A percentile compares a stretch with the other conserved stretches of the same genome.
Evolutionary conservation across 371 early-diverging fungal species (phyloP).

Genomic region (Syncephalastrum monosporum): DNA sequence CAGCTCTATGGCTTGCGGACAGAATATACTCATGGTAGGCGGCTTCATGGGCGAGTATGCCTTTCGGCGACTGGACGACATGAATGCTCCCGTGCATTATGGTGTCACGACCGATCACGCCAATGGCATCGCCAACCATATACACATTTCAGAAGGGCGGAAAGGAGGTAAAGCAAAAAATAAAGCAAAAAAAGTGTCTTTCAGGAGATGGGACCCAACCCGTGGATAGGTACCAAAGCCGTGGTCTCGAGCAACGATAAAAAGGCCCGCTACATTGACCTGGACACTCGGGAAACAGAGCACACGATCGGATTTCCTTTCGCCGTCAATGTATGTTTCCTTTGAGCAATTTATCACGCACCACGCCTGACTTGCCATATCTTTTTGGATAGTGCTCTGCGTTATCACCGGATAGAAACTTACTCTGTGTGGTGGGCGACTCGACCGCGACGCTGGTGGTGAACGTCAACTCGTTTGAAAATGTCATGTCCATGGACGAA

Average conservation of each 20-base stretch:
- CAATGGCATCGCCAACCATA: slow-evolving; percentile 68
- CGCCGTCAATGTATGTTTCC: slow-evolving; percentile 65
- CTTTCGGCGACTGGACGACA: slow-evolving; percentile 26
- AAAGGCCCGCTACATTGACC: slow-evolving; percentile 51
- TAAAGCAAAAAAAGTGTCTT: neutral
- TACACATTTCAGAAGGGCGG: slow-evolving; percentile 42
- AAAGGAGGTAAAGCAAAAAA: slow-evolving; percentile 29
- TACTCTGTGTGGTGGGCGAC: slow-evolving; percentile 82
- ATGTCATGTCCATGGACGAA: slow-evolving; percentile 22
- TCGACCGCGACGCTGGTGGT: slow-evolving; percentile 53
- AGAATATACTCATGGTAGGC: slow-evolving; percentile 39
- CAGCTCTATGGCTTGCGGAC: slow-evolving; percentile 67
- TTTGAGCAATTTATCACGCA: neutral
- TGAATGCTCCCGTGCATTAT: slow-evolving; percentile 18
- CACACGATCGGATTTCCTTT: slow-evolving; percentile 48
- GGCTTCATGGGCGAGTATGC: slow-evolving; percentile 51
- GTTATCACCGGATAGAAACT: slow-evolving; percentile 57
- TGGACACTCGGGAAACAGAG: slow-evolving; percentile 35
- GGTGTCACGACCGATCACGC: slow-evolving; percentile 36
- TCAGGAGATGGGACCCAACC: neutral
- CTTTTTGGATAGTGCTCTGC: slow-evolving; percentile 59
- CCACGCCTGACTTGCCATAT: neutral
- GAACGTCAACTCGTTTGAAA: slow-evolving; percentile 19
- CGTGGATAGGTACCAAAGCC: slow-evolving; percentile 3
- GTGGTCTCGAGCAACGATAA: slow-evolving; percentile 66